Conservation (phyloP, 805 yeast genomes). For the Wickerhamiella occidentalis region DNA sequence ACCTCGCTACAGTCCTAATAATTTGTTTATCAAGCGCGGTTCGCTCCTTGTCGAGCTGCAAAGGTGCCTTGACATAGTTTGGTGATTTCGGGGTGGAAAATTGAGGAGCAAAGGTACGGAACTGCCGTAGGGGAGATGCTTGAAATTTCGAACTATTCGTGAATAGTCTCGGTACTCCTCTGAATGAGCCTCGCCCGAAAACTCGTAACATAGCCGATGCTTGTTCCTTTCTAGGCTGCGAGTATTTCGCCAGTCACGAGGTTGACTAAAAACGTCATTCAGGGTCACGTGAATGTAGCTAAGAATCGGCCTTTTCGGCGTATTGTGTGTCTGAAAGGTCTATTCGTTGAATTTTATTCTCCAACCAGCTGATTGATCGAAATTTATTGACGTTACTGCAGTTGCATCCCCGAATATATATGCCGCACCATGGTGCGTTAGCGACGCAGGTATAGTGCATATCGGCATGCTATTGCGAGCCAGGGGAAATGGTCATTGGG, state of each 20-base stretch:
- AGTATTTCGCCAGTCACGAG: not conserved
- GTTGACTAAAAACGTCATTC: not conserved
- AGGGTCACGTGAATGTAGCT: not conserved
- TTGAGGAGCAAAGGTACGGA: not conserved
- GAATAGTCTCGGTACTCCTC: not conserved
- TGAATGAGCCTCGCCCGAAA: not conserved
- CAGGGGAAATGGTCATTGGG: no score
- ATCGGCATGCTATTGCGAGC: no score
- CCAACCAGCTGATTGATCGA: no score
- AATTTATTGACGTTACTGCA: no score
- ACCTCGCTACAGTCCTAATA: constrained; percentile 19
- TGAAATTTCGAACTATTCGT: not conserved
- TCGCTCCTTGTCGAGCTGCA: constrained; percentile 2
- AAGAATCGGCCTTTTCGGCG: no score
- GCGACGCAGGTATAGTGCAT: no score
- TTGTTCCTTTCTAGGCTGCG: not conserved
- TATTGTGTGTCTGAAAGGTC: no score
- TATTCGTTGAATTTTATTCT: no score
- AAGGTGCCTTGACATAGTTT: not conserved
- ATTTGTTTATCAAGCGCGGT: constrained; percentile 5
- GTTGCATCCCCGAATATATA: no score
- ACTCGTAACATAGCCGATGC: not conserved
- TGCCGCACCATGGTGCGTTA: no score
- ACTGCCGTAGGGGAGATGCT: not conserved
- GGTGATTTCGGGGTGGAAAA: not conserved